Conservation (phyloP, 1,284 basidiomycete species). For the Cryptococcus sp. region DNA sequence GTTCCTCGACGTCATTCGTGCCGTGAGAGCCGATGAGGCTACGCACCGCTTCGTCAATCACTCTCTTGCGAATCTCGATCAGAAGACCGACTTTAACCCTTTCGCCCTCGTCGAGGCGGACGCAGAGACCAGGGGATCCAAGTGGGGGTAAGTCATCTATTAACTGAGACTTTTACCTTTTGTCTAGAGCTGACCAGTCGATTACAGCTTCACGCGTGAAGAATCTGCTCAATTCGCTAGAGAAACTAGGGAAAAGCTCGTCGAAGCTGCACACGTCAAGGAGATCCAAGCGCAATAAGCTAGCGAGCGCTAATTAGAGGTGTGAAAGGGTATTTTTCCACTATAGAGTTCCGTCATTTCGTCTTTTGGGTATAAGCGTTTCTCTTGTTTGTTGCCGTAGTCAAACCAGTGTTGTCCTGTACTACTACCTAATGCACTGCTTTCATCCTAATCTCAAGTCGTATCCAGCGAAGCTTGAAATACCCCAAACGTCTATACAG, state of each 20-base stretch:
- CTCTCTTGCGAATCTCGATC: conserved; percentile 79
- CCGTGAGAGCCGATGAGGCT: conserved; percentile 88
- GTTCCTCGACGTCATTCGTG: conserved; percentile 83
- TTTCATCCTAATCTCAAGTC: too few relatives aligned
- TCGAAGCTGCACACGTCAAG: conserved; percentile 4
- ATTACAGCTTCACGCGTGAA: conserved; percentile 68
- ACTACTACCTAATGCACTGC: too few relatives aligned
- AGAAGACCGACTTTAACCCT: conserved; percentile 78
- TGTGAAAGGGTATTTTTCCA: too few relatives aligned
- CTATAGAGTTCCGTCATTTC: too few relatives aligned
- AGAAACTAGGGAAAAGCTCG: conserved; percentile 45
- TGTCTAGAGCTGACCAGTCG: conserved; percentile 1
- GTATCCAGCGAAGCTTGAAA: too few relatives aligned
- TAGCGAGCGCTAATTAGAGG: too few relatives aligned
- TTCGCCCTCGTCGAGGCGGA: conserved; percentile 87
- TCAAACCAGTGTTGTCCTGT: too few relatives aligned
- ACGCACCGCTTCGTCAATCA: conserved; percentile 93
- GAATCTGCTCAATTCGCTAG: conserved; percentile 63
- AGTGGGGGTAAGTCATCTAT: conserved; percentile 62
- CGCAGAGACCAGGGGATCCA: conserved; percentile 75
- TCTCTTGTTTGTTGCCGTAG: too few relatives aligned
- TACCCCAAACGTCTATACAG: neutral
- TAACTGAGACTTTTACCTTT: neutral
- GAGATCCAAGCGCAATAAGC: too few relatives aligned
- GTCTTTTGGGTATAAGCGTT: too few relatives aligned